Evolutionary conservation across 2,329 filamentous ascomycete species (phyloP).

Genomic region (Harringtonia lauricola): DNA sequence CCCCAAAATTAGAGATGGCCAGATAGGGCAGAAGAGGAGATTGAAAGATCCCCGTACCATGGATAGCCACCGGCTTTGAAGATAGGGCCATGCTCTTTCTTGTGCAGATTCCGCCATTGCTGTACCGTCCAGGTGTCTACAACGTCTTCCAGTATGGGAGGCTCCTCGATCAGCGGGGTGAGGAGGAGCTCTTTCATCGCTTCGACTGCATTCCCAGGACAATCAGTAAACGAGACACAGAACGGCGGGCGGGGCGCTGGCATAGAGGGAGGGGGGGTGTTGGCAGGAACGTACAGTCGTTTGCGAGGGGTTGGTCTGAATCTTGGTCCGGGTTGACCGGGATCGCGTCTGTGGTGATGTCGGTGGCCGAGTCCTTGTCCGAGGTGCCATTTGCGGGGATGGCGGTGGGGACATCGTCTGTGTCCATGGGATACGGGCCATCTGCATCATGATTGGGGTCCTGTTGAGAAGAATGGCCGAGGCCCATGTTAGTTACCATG

Average conservation of each 20-base stretch:
- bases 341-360: slow-evolving; percentile 39
- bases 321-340: slow-evolving; percentile 36
- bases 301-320: slow-evolving; percentile 37
- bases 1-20: too few relatives aligned
- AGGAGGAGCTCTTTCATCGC: slow-evolving; percentile 77
- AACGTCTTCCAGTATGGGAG: slow-evolving; percentile 66
- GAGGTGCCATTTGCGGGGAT: slow-evolving; percentile 23
- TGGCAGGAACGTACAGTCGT: slow-evolving; percentile 34
- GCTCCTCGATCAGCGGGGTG: slow-evolving; percentile 59
- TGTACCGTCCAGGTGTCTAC: slow-evolving; percentile 80
- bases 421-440: slow-evolving; percentile 44
- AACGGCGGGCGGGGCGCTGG: too few relatives aligned
- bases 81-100: slow-evolving; percentile 77
- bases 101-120: slow-evolving; percentile 64
- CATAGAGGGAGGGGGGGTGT: slow-evolving; percentile 8
- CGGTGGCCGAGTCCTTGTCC: slow-evolving; percentile 41
- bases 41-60: slow-evolving; percentile 57
- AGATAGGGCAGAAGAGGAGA: not conserved
- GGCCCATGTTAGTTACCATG: slow-evolving; percentile 11
- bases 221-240: slow-evolving; percentile 14
- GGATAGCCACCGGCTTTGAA: slow-evolving; percentile 82
- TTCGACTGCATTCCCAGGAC: slow-evolving; percentile 45
- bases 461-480: slow-evolving; percentile 30
- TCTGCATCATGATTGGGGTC: slow-evolving; percentile 27
- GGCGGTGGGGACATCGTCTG: slow-evolving; percentile 39